Conservation (phyloP, 2,329 filamentous ascomycete species). For the Paraphaeosphaeria sporulosa region DNA sequence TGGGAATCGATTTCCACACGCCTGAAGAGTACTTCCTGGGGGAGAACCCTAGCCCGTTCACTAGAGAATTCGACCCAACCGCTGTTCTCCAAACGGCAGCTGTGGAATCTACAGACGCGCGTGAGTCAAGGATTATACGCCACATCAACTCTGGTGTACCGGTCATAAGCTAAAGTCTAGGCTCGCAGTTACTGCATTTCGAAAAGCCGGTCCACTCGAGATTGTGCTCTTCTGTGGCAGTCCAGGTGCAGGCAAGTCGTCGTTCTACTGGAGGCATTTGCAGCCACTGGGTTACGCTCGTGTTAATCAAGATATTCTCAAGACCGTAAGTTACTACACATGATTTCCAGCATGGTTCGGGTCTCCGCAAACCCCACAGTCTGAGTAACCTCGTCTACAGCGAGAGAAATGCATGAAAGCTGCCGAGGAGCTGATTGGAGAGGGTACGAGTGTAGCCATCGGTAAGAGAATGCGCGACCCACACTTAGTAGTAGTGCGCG, state of each 20-base stretch:
- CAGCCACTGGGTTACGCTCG: slow-evolving; percentile 81
- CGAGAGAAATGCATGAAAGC: slow-evolving; percentile 73
- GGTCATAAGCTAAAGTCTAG: slow-evolving; percentile 29
- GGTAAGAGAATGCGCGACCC: slow-evolving; percentile 63
- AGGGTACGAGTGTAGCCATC: slow-evolving; percentile 75
- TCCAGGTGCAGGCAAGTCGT: slow-evolving; percentile 90
- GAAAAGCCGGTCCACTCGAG: slow-evolving; percentile 72
- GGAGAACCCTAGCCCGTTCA: slow-evolving; percentile 70
- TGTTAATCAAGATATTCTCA: slow-evolving; percentile 89
- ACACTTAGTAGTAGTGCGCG: slow-evolving; percentile 17
- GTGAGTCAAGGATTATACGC: slow-evolving; percentile 36
- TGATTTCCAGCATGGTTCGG: slow-evolving; percentile 32
- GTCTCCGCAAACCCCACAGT: slow-evolving; percentile 22
- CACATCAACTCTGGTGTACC: slow-evolving; percentile 20
- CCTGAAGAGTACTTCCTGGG: slow-evolving; percentile 91
- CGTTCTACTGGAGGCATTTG: slow-evolving; percentile 82
- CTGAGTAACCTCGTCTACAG: slow-evolving; percentile 52
- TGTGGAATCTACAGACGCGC: slow-evolving; percentile 38
- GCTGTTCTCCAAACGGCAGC: slow-evolving; percentile 37
- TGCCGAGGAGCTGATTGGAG: slow-evolving; percentile 70
- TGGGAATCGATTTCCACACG: slow-evolving; percentile 80
- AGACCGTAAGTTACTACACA: slow-evolving; percentile 62
- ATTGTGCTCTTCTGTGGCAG: slow-evolving; percentile 87
- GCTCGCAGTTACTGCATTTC: slow-evolving; percentile 48
- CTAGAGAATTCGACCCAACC: slow-evolving; percentile 74